Evolutionary conservation across 2,329 filamentous ascomycete species (phyloP).

Genomic region (Alternaria rosae): DNA sequence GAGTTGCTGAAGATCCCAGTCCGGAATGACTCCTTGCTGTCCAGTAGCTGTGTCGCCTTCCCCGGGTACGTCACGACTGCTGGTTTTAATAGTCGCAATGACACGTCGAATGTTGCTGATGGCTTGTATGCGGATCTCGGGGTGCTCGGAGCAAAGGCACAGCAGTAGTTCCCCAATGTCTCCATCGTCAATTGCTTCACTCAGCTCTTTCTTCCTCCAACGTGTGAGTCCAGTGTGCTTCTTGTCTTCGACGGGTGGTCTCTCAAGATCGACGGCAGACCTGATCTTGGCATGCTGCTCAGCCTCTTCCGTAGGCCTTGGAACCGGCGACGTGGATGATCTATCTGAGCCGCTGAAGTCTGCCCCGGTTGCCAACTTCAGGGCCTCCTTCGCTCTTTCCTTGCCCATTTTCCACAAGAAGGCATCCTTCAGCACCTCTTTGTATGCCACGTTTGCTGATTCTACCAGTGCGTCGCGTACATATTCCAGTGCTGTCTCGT

Average conservation of each 20-base stretch:
- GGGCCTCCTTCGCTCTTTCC: conserved; percentile 44
- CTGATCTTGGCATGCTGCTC: conserved; percentile 19
- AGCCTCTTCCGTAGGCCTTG: conserved; percentile 23
- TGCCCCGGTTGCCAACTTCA: conserved; percentile 44
- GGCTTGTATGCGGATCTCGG: conserved; percentile 80
- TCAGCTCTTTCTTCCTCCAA: conserved; percentile 79
- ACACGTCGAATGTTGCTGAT: conserved; percentile 72
- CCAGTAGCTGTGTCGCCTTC: conserved; percentile 3
- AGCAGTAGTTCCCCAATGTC: conserved; percentile 73
- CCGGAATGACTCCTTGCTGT: conserved; percentile 50
- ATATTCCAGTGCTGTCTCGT: conserved; percentile 33
- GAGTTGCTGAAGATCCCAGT: conserved; percentile 74
- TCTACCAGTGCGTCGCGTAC: conserved; percentile 41
- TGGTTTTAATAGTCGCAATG: conserved; percentile 58
- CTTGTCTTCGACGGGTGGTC: conserved; percentile 52
- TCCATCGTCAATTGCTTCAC: conserved; percentile 81
- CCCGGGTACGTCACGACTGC: conserved; percentile 6
- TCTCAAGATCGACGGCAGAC: conserved; percentile 37
- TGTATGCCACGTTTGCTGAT: conserved; percentile 37
- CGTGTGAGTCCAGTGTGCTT: conserved; percentile 59
- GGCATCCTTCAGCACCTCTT: conserved; percentile 43
- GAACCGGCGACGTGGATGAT: conserved; percentile 38
- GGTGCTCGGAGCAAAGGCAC: conserved; percentile 77
- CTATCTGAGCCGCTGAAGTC: conserved; percentile 48
- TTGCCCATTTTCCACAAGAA: conserved; percentile 50